Conservation (phyloP, 768 basidiomycete genomes). For the Tulasnella sp. region DNA sequence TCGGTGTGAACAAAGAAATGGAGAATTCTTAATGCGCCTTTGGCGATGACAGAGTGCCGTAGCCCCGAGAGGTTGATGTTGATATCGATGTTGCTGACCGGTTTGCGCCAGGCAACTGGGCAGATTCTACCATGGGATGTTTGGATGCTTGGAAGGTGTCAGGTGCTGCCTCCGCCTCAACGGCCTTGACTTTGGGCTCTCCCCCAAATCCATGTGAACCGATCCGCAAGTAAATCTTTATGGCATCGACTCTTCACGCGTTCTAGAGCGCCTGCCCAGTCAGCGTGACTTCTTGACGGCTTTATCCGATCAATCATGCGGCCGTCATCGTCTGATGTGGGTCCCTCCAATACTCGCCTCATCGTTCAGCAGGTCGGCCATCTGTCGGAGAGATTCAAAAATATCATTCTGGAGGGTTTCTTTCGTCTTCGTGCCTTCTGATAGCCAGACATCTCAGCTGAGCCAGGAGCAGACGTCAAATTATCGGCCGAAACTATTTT, state of each 20-base stretch:
- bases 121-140: not conserved
- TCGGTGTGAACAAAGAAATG: not conserved
- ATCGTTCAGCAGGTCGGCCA: not conserved
- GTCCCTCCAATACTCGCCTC: not conserved
- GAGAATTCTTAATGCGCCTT: not conserved
- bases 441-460: not conserved
- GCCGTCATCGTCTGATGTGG: not conserved
- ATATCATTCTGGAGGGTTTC: not conserved
- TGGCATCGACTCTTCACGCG: not conserved
- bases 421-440: not conserved
- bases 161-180: not conserved
- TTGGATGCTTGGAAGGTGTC: not conserved
- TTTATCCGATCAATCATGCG: not conserved
- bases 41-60: not conserved
- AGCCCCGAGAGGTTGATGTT: not conserved
- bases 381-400: not conserved
- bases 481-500: not conserved
- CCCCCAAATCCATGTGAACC: not conserved
- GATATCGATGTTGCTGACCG: not conserved
- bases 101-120: not conserved
- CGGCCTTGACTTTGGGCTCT: not conserved
- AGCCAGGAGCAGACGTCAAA: not conserved
- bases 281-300: not conserved
- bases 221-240: not conserved
- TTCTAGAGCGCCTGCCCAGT: not conserved